These are phyloP conservation scores for Cercospora beticola DNA, from an alignment of 2,329 filamentous ascomycete genomes.

Conservation along the genomic window DNA sequence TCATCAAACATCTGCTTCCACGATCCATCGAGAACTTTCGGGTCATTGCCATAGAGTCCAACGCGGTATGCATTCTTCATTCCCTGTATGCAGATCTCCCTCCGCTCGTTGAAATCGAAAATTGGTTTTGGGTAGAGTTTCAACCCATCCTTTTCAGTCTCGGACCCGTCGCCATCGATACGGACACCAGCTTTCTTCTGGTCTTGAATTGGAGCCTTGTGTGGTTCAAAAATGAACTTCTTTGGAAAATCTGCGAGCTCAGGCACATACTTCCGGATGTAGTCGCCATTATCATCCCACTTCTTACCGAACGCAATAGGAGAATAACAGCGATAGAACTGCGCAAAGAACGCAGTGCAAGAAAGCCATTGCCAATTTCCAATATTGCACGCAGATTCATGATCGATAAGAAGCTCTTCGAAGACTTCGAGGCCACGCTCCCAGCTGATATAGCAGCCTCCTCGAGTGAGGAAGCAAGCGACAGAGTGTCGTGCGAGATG, in stretches of 20 bases:
- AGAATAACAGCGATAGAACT: conserved; percentile 64
- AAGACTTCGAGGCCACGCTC: conserved; percentile 77
- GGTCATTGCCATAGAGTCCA: conserved; percentile 63
- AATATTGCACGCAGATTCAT: conserved; percentile 70
- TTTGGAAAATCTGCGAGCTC: conserved; percentile 50
- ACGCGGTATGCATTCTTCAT: conserved; percentile 71
- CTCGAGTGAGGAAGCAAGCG: conserved; percentile 76
- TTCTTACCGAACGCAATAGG: conserved; percentile 72
- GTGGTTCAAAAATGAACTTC: conserved; percentile 78
- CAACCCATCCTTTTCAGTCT: conserved; percentile 45
- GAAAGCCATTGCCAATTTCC: conserved; percentile 79
- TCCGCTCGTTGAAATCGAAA: conserved; percentile 68
- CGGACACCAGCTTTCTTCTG: conserved; percentile 67
- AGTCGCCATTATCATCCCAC: conserved; percentile 68
- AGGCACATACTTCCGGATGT: conserved; percentile 66
- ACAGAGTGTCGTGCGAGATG: conserved; percentile 76
- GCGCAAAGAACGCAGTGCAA: conserved; percentile 72
- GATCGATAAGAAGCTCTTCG: conserved; percentile 72
- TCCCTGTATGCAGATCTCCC: conserved; percentile 61
- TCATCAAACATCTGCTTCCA: conserved; percentile 54
- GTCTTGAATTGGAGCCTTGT: conserved; percentile 68
- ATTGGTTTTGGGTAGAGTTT: conserved; percentile 68
- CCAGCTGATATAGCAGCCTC: conserved; percentile 77
- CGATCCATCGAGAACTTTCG: conserved; percentile 60
- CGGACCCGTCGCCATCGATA: conserved; percentile 53